These are phyloP conservation scores for Solanum rostratum DNA, from an alignment of 257 asterid species.

Conservation along the genomic window DNA sequence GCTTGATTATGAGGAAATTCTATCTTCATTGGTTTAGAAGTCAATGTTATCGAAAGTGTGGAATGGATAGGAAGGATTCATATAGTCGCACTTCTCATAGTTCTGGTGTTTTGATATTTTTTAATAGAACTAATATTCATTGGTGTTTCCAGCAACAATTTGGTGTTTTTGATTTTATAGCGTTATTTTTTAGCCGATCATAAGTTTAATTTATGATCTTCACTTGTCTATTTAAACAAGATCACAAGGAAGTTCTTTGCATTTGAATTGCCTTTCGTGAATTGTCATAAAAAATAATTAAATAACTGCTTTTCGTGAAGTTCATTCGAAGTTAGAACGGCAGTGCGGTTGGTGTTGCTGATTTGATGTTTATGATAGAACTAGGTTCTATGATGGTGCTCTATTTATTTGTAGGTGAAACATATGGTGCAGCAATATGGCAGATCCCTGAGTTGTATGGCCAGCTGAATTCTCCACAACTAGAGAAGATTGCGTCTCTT, in stretches of 20 bases:
- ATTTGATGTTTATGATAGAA: not conserved
- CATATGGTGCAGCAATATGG: constrained; percentile 91
- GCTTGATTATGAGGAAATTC: not conserved
- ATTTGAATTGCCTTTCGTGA: not conserved
- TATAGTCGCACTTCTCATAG: not conserved
- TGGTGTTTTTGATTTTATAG: not conserved
- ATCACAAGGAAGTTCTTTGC: not conserved
- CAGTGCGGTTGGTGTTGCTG: not conserved
- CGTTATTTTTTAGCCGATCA: not conserved
- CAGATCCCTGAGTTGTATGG: constrained; percentile 97
- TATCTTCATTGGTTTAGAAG: not conserved
- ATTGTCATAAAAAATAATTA: too few species aligned
- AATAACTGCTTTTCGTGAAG: not conserved
- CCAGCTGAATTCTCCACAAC: constrained; percentile 83
- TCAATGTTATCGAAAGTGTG: not conserved
- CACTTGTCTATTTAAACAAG: not conserved
- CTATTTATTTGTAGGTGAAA: constrained; percentile 46
- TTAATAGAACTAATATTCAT: not conserved
- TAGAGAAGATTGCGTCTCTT: constrained; percentile 74
- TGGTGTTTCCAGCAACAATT: not conserved
- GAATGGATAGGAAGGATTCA: not conserved
- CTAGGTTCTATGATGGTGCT: not conserved
- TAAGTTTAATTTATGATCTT: not conserved
- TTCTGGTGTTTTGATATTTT: not conserved
- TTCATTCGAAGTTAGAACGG: not conserved